Conservation (phyloP, 768 basidiomycete genomes). For the Leccinum truebloodii region DNA sequence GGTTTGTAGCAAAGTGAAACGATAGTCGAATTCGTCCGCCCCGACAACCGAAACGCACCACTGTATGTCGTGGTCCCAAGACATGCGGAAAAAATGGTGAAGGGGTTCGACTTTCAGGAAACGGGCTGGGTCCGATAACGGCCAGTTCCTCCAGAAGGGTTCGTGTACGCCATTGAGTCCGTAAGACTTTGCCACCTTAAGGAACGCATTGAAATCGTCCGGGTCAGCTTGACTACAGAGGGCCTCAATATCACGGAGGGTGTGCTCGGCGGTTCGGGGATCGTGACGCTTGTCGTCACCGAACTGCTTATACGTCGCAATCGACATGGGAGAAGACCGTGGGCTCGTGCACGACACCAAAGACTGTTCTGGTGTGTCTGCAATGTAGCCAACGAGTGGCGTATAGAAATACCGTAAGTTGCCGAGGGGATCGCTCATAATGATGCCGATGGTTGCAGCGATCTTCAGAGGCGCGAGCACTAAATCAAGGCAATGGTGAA, state of each 20-base stretch:
- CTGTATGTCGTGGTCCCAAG: too few species aligned
- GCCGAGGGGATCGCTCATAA: neutral
- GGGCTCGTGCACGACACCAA: neutral
- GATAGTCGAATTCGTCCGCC: slow-evolving; percentile 36
- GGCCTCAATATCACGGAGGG: too few species aligned
- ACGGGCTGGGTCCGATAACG: neutral
- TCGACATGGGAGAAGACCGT: neutral
- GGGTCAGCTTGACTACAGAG: neutral
- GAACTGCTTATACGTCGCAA: neutral
- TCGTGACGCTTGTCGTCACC: neutral
- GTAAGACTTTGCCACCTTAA: neutral
- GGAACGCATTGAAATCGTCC: neutral
- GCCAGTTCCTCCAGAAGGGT: neutral
- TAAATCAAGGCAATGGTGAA: neutral
- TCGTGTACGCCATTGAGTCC: neutral
- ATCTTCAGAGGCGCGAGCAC: neutral
- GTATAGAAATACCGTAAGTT: neutral
- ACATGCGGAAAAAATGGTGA: neutral
- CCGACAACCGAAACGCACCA: neutral
- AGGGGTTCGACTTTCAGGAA: neutral
- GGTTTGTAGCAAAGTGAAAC: slow-evolving; percentile 38
- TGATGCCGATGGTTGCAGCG: neutral
- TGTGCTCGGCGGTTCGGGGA: neutral
- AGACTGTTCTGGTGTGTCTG: neutral
- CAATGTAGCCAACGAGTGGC: neutral